Evolutionary conservation across 2,329 filamentous ascomycete genomes (phyloP).

Genomic region (Teratosphaeria pseudoeucalypti): DNA sequence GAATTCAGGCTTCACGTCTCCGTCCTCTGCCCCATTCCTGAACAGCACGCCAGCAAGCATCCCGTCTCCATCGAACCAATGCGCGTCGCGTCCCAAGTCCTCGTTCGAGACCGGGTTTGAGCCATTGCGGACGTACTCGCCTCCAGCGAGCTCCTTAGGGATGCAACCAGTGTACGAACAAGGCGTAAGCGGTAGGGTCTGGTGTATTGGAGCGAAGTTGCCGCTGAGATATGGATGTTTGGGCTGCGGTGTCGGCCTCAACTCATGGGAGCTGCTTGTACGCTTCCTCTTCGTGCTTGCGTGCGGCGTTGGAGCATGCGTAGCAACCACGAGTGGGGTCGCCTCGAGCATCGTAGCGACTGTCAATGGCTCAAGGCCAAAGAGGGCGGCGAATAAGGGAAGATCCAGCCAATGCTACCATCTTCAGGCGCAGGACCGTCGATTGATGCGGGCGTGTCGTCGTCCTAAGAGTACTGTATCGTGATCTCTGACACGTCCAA

Average conservation of each 20-base stretch:
- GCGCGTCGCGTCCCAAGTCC: conserved; percentile 51
- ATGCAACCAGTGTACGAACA: conserved; percentile 50
- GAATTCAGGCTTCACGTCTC: conserved; percentile 48
- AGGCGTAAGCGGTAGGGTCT: conserved; percentile 44
- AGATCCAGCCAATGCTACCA: not conserved
- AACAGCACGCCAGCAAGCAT: conserved; percentile 63
- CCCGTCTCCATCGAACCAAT: conserved; percentile 68
- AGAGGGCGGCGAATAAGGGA: not conserved
- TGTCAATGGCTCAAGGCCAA: not conserved
- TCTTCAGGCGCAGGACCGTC: not conserved
- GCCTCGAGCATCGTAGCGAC: conserved; percentile 5
- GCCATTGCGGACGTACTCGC: conserved; percentile 63
- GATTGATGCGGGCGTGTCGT: not conserved
- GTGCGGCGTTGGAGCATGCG: conserved; percentile 2
- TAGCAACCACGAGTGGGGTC: not conserved
- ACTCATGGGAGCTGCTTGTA: conserved; percentile 13
- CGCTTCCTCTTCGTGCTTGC: conserved; percentile 24
- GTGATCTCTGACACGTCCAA: not conserved
- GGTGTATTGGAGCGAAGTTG: conserved; percentile 59
- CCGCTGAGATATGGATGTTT: conserved; percentile 46
- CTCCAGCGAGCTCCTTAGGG: conserved; percentile 54
- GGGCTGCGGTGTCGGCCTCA: conserved; percentile 21
- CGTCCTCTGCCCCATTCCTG: conserved; percentile 30
- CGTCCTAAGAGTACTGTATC: not conserved
- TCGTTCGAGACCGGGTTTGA: conserved; percentile 56